Evolutionary conservation across 306 rosid species (phyloP).

Genomic region (Spatholobus suberectus): DNA sequence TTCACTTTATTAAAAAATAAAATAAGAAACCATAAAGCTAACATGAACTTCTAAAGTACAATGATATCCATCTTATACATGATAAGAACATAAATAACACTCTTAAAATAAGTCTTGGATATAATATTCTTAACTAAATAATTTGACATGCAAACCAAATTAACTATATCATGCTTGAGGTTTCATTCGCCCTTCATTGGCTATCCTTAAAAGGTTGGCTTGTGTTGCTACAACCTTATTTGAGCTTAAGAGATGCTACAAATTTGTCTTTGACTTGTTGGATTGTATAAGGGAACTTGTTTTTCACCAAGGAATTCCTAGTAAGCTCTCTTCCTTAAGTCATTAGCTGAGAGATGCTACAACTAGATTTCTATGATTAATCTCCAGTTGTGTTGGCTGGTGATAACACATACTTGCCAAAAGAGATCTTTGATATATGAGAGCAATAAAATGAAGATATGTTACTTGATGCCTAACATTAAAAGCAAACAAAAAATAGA

Average conservation of each 20-base stretch:
- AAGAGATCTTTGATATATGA: constrained; percentile 74
- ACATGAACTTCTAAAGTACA: constrained; percentile 39
- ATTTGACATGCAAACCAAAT: constrained; percentile 9
- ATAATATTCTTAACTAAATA: constrained; percentile 21
- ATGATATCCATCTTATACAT: constrained; percentile 35
- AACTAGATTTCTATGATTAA: constrained; percentile 52
- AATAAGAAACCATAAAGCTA: constrained; percentile 39
- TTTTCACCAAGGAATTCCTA: constrained; percentile 80
- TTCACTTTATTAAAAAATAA: constrained; percentile 38
- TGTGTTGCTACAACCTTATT: constrained; percentile 77
- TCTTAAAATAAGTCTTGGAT: constrained; percentile 31
- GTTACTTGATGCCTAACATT: constrained; percentile 15
- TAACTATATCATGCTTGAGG: constrained; percentile 54
- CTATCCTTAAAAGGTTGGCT: constrained; percentile 73
- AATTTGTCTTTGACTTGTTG: constrained; percentile 74
- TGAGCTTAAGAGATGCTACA: constrained; percentile 60
- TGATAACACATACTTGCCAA: constrained; percentile 32
- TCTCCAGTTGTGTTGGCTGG: constrained; percentile 44
- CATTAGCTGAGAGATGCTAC: too few relatives aligned
- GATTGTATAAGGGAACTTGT: constrained; percentile 71
- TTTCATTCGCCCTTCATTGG: constrained; percentile 75
- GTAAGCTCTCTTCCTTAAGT: too few relatives aligned
- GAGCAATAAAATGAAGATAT: constrained; percentile 20
- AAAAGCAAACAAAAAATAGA: background rate
- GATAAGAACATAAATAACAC: constrained; percentile 45